Evolutionary conservation across 2,329 filamentous ascomycete species (phyloP).

Genomic region (Xylariaceae sp.): DNA sequence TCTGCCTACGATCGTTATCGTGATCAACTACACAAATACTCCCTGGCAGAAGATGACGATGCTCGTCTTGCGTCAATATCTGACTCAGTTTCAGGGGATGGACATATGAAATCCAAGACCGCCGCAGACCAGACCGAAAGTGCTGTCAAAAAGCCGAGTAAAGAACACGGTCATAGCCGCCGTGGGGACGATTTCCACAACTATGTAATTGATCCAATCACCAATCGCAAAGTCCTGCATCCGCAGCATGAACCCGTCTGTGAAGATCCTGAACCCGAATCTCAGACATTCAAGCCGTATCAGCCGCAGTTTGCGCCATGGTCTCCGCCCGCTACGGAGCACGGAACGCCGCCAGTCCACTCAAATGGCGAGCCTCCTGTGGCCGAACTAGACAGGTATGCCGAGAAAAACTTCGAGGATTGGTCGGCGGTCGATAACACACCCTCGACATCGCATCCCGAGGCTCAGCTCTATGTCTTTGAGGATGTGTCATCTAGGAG

Average conservation of each 20-base stretch:
- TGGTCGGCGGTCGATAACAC: conserved; percentile 18
- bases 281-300: conserved; percentile 34
- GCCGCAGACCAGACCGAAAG: no score
- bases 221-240: conserved; percentile 50
- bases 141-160: no score
- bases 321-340: conserved; percentile 17
- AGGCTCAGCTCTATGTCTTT: conserved; percentile 1
- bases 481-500: conserved; percentile 18
- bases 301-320: conserved; percentile 34
- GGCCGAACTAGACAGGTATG: conserved; percentile 37
- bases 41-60: no score
- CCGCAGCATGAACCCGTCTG: conserved; percentile 15
- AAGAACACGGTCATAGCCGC: no score
- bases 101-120: neutral
- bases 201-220: conserved; percentile 57
- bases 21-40: conserved; percentile 1
- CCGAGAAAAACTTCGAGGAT: conserved; percentile 32
- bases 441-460: neutral
- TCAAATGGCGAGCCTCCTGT: conserved; percentile 35
- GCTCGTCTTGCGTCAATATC: no score
- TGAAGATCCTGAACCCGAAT: conserved; percentile 22
- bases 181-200: conserved; percentile 18
- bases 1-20: no score
- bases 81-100: no score
- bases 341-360: conserved; percentile 26